Conservation (phyloP, 2,329 filamentous ascomycete species). For the Botrytis cinerea region DNA sequence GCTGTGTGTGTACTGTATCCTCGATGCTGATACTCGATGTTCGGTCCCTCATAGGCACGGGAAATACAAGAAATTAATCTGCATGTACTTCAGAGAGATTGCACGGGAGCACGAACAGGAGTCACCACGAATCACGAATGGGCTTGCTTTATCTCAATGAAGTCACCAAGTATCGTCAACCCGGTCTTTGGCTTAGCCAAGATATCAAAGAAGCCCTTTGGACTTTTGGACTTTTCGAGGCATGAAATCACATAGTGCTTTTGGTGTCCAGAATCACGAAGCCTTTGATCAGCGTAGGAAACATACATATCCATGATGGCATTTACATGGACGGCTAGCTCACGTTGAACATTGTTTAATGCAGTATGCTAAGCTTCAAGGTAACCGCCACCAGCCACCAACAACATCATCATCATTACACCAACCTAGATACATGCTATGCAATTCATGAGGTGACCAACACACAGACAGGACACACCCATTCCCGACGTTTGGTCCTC, state of each 20-base stretch:
- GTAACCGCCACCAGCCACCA: neutral
- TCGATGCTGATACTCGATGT: neutral
- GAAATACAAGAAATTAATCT: constrained; percentile 9
- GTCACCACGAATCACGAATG: neutral
- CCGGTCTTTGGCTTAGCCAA: constrained; percentile 25
- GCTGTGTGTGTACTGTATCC: neutral
- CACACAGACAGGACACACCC: neutral
- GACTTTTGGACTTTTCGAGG: constrained; percentile 7
- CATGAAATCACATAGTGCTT: constrained; percentile 3
- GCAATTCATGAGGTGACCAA: neutral
- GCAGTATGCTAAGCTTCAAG: neutral
- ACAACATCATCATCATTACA: neutral
- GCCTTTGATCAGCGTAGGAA: neutral
- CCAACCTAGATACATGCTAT: neutral
- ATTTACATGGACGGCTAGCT: neutral
- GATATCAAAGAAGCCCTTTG: constrained; percentile 6
- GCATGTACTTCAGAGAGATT: constrained; percentile 5
- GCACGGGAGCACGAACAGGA: neutral
- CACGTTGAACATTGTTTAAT: no score
- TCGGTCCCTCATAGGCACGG: constrained; percentile 1
- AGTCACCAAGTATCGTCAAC: constrained; percentile 19
- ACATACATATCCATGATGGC: neutral
- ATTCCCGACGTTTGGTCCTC: neutral
- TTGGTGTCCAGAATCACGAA: neutral
- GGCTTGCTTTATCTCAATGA: neutral